Conservation (phyloP, 129 eudicot species). For the Saussurea involucrata region DNA sequence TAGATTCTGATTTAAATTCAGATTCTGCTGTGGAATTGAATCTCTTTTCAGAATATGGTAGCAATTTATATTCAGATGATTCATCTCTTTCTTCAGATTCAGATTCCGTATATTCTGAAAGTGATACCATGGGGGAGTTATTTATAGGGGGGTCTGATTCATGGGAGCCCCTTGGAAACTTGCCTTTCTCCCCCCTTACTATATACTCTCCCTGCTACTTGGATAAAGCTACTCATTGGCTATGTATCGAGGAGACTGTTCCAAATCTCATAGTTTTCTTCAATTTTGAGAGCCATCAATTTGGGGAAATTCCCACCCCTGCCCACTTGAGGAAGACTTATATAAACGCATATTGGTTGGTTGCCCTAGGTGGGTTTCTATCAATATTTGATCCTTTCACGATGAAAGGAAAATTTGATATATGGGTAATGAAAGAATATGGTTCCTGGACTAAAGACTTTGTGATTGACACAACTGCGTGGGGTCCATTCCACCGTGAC, state of each 20-base stretch:
- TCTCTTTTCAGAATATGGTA: neutral
- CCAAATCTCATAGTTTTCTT: conserved; percentile 14
- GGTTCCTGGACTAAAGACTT: conserved; percentile 24
- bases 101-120: neutral
- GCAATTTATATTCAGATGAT: neutral
- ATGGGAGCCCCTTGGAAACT: conserved; percentile 10
- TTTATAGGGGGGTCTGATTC: conserved; percentile 18
- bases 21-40: neutral
- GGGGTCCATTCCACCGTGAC: neutral
- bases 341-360: neutral
- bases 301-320: conserved; percentile 13
- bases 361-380: conserved; percentile 1
- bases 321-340: neutral
- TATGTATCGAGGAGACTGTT: neutral
- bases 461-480: conserved; percentile 12
- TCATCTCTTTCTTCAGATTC: neutral
- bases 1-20: neutral
- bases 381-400: conserved; percentile 13
- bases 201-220: conserved; percentile 16
- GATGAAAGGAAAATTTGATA: neutral
- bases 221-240: conserved; percentile 20
- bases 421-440: conserved; percentile 24
- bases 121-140: conserved; percentile 9
- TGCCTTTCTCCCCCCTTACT: conserved; percentile 2
- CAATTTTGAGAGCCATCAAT: conserved; percentile 9